Evolutionary conservation across 2,329 filamentous ascomycete species (phyloP).

Genomic region (Colletotrichum sp.): DNA sequence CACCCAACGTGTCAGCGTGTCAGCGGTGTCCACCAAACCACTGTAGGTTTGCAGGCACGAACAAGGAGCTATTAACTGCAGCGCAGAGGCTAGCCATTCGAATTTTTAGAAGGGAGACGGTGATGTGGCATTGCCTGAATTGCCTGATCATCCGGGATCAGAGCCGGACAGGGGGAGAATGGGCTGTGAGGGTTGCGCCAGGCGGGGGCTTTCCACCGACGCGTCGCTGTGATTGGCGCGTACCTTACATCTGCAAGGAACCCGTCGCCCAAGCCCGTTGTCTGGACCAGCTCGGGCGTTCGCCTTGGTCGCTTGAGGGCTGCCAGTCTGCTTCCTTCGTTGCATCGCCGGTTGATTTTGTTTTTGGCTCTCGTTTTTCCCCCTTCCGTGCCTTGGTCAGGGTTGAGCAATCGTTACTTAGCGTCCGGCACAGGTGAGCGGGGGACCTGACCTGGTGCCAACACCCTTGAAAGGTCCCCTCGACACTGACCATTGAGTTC

Average conservation of each 20-base stretch:
- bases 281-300: not conserved
- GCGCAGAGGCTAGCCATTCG: not conserved
- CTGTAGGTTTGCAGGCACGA: conserved; percentile 8
- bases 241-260: conserved; percentile 21
- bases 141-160: conserved; percentile 23
- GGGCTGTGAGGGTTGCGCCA: conserved; percentile 12
- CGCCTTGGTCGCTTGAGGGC: not conserved
- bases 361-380: not conserved
- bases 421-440: not conserved
- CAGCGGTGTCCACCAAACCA: conserved; percentile 1
- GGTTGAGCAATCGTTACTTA: not conserved
- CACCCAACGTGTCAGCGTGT: not conserved
- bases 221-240: conserved; percentile 13
- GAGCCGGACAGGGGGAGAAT: conserved; percentile 12
- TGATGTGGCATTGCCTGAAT: conserved; percentile 17
- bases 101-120: not conserved
- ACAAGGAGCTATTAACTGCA: not conserved
- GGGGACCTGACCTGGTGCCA: not conserved
- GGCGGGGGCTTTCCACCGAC: not conserved
- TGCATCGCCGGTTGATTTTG: not conserved
- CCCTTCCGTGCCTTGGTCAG: not conserved
- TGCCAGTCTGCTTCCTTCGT: not conserved
- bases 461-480: not conserved
- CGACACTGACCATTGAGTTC: not conserved
- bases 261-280: not conserved